Percentiles rank a stretch among this genome's conserved stretches.
Evolutionary conservation across 177 flowering plant genomes (phyloP).

Genomic region (Vitis hybrid): DNA sequence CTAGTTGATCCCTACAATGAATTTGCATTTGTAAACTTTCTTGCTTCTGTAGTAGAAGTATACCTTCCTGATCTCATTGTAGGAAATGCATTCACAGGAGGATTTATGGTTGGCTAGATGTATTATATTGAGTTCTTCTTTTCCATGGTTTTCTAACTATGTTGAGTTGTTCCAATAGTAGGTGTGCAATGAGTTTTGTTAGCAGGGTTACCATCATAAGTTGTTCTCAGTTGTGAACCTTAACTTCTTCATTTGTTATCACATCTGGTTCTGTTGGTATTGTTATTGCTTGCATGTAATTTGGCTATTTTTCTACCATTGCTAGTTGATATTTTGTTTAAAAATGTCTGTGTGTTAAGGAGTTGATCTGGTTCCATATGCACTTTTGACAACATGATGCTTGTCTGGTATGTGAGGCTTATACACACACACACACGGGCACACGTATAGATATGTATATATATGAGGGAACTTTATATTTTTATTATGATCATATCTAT

Average conservation of each 20-base stretch:
- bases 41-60: neutral
- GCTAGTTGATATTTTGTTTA: neutral
- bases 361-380: neutral
- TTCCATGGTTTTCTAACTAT: neutral
- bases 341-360: neutral
- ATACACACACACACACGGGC: too few relatives aligned
- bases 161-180: neutral
- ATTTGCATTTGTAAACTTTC: neutral
- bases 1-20: neutral
- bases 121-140: neutral
- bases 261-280: too few relatives aligned
- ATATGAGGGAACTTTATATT: too few relatives aligned
- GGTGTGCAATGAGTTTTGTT: neutral
- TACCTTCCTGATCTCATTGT: neutral
- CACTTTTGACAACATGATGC: too few relatives aligned
- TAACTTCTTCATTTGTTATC: too few relatives aligned
- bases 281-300: neutral
- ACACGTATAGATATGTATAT: too few relatives aligned
- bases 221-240: too few relatives aligned
- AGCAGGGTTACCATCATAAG: neutral
- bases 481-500: too few relatives aligned
- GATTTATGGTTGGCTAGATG: neutral
- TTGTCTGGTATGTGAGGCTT: neutral
- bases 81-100: neutral
- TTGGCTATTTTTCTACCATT: neutral